Evolutionary conservation across 2,329 filamentous ascomycete species (phyloP), one percentile per base, ranked within the genome.

Genomic region (Escovopsis sp.): DNA sequence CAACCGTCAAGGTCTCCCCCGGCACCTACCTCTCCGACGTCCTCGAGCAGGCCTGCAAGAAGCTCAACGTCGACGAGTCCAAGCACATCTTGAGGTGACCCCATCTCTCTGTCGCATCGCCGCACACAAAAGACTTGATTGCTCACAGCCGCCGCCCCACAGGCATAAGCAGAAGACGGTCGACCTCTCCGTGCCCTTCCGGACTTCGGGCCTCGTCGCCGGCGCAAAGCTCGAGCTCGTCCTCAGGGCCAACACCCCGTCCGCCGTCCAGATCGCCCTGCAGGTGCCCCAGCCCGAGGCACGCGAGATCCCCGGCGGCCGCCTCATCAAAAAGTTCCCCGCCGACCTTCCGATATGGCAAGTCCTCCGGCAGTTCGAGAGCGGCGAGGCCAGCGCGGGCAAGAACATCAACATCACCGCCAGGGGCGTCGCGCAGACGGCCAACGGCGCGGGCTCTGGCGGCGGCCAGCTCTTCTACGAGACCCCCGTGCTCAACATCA

Each of bases 211-310:
- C 40, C 79, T 98, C 6, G 70, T 74, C 11, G 75, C 85, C 33
- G 91, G 91, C 47, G 89, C 91, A 45, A 94, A 93, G 58, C 77
- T 98, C 45, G 88, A 96, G 57, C 82, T 98, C 40, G 82, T 95
- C 19, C 80, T 85, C 56, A 80, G 82, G 45, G 91, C 88, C 38
- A 84, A 85, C 44, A 91, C 87, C 0, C 82, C 88, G 1, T 81
- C 85, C 2, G 82, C 82, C 39, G 82, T 98, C 43, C 87, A 82
- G 35, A 82, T 98, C 36, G 89, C 85, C n/a, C 67, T 98, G 11
- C 85, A 94, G 56, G 68, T 95, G 26, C 85, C 86, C 4, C 72
- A 80, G 33, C 75, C 79, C 19, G 82, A 91, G 56, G 77, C 73
- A 18, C 68, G 66, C 37, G 68, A 72, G 39, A 69, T 73, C 18